Conservation (phyloP, 495 filamentous ascomycete genomes). For the Penicillium desertorum region DNA sequence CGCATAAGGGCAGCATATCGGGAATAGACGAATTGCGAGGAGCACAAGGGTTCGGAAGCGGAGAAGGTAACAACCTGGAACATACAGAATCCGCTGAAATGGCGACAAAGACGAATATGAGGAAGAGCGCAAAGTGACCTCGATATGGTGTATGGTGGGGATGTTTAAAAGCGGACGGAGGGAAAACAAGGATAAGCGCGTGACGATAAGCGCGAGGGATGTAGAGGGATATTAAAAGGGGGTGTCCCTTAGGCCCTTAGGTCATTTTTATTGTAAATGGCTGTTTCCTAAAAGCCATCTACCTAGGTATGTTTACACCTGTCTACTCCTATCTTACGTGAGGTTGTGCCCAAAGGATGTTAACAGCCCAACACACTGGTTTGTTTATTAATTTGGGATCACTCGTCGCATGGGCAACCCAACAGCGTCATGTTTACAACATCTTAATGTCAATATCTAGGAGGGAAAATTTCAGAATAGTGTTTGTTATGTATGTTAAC, state of each 20-base stretch:
- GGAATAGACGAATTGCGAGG: background rate
- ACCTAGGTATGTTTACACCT: background rate
- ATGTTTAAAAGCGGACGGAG: constrained; percentile 30
- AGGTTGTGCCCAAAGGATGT: constrained; percentile 19
- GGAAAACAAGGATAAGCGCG: constrained; percentile 37
- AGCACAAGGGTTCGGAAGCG: background rate
- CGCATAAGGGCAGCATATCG: background rate
- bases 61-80: background rate
- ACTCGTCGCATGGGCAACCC: constrained; percentile 32
- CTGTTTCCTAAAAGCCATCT: background rate
- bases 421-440: constrained; percentile 1
- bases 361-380: constrained; percentile 18
- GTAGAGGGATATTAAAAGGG: constrained; percentile 6
- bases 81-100: background rate
- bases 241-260: background rate
- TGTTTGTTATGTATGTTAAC: no score
- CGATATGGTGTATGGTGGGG: constrained; percentile 25
- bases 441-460: background rate
- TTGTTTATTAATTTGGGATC: constrained; percentile 21
- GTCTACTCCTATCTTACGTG: background rate
- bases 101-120: background rate
- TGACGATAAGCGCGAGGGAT: constrained; percentile 29
- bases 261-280: background rate
- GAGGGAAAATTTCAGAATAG: no score
- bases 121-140: constrained; percentile 5